Evolutionary conservation across 2,329 filamentous ascomycete species (phyloP).

Genomic region (Dactylellina cionopaga): DNA sequence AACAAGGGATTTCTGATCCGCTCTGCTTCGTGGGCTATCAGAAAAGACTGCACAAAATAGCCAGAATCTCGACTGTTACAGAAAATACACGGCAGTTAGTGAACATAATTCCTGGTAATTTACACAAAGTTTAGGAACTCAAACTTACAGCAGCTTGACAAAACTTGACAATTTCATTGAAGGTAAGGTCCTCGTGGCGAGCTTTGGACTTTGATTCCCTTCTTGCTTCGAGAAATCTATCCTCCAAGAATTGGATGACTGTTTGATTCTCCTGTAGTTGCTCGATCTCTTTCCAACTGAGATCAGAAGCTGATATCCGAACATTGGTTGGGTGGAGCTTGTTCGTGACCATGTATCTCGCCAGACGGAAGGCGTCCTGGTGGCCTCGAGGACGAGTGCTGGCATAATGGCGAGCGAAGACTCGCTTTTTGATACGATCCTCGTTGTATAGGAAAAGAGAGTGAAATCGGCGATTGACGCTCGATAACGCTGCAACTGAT

Average conservation of each 20-base stretch:
- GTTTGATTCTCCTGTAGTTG: constrained; percentile 45
- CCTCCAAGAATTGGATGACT: constrained; percentile 40
- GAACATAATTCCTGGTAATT: neutral
- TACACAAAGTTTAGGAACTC: neutral
- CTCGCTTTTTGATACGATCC: constrained; percentile 47
- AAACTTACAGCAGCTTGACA: constrained; percentile 47
- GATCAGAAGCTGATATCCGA: constrained; percentile 24
- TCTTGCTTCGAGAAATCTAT: constrained; percentile 38
- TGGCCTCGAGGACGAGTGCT: constrained; percentile 28
- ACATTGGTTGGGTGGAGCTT: constrained; percentile 24
- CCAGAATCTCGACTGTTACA: constrained; percentile 39
- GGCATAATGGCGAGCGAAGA: constrained; percentile 38
- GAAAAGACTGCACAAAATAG: constrained; percentile 43
- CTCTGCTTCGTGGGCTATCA: constrained; percentile 43
- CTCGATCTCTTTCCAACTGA: constrained; percentile 44
- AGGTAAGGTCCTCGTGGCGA: constrained; percentile 30
- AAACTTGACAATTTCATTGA: constrained; percentile 45
- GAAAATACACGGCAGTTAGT: neutral
- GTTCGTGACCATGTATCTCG: constrained; percentile 49
- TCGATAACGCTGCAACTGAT: constrained; percentile 47
- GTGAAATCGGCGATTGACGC: constrained; percentile 49
- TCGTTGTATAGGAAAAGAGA: constrained; percentile 33
- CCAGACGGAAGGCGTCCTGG: constrained; percentile 44
- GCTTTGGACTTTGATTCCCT: constrained; percentile 44
- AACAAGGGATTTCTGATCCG: constrained; percentile 51